phyloP scores from a whole-genome alignment of 805 yeast genomes.

The Yueomyces sp. region DNA sequence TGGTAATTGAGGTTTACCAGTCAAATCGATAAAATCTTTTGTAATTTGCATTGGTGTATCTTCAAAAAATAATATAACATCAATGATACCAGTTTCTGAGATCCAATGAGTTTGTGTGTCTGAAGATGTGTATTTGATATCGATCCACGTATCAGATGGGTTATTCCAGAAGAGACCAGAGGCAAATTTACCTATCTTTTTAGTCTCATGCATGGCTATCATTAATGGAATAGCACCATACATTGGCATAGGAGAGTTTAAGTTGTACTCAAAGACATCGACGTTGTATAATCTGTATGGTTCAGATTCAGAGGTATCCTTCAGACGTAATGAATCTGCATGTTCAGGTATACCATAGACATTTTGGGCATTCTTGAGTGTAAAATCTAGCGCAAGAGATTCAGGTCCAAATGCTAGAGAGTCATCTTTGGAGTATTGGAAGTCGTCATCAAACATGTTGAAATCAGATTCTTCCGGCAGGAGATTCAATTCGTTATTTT shows the following conservation, averaged over 20 bases:
- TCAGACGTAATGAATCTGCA: slow-evolving; percentile 64
- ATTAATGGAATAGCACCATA: slow-evolving; percentile 90
- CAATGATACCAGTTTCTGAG: slow-evolving; percentile 79
- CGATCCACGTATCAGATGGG: slow-evolving; percentile 85
- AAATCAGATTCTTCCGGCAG: slow-evolving; percentile 48
- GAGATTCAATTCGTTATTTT: slow-evolving; percentile 29
- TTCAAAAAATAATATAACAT: slow-evolving; percentile 56
- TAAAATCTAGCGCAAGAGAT: slow-evolving; percentile 67
- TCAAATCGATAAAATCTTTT: slow-evolving; percentile 46
- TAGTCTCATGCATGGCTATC: slow-evolving; percentile 48
- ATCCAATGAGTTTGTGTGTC: slow-evolving; percentile 71
- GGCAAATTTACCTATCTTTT: neutral
- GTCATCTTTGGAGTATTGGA: slow-evolving; percentile 55
- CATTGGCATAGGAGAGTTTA: slow-evolving; percentile 76
- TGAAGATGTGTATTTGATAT: slow-evolving; percentile 29
- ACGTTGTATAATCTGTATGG: slow-evolving; percentile 89
- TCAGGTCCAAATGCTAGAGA: slow-evolving; percentile 76
- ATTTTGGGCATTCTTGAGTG: slow-evolving; percentile 43
- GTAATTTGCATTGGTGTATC: slow-evolving; percentile 43
- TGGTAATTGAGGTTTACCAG: slow-evolving; percentile 69
- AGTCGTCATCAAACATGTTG: slow-evolving; percentile 59
- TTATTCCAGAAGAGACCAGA: slow-evolving; percentile 86
- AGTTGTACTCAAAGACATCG: slow-evolving; percentile 88
- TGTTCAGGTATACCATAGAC: slow-evolving; percentile 97
- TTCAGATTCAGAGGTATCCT: slow-evolving; percentile 46